Evolutionary conservation across 441 rosid species (phyloP), one percentile per base, ranked within the genome.

Genomic region (Gossypium trilobum): DNA sequence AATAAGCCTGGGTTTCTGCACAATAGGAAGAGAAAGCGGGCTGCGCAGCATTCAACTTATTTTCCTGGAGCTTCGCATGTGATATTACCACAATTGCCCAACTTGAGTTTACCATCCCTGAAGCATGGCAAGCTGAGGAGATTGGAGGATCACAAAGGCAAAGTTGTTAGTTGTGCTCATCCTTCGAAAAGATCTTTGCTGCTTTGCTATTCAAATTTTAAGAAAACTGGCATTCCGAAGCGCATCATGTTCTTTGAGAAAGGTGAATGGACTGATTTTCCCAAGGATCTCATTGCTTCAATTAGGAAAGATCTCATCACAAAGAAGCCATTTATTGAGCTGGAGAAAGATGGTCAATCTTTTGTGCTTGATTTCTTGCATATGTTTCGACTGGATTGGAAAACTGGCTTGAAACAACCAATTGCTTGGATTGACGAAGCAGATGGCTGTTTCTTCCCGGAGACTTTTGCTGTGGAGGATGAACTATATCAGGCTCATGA

Each of bases 381-480:
- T 50, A 95, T 93, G 99, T 76, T 85, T 33, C 83, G 78, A 13
- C 62, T 93, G 20, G 89, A 95, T 80, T 42, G 81, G 85, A 87
- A 81, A 75, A 89, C 92, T 6, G 91, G 95, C 52, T 52, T 66
- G 2, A 89, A 84, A 63, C 84, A 81, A 63, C 92, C 94, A 0
- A 84, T 95, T 80, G 97, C 99, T 62, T 95, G 98, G 98, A 95
- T 93, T 78, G 99, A 95, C 75, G 85, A 86, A 61, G 86, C 85
- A 23, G 95, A 85, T 63, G 66, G 80, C 42, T 90, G 95, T 77
- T 95, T 89, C 75, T 95, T 95, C 73, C 99, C 98, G 0, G 96
- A 93, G 74, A 80, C 78, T 61, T 85, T 78, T 67, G 19, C 71
- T 57, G 82, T 66, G 44, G 88, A 81, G 29, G 82, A 79, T 72